Evolutionary conservation across 441 rosid genomes (phyloP), one percentile per base, ranked within the genome.

Genomic region (Omphalea diandra): DNA sequence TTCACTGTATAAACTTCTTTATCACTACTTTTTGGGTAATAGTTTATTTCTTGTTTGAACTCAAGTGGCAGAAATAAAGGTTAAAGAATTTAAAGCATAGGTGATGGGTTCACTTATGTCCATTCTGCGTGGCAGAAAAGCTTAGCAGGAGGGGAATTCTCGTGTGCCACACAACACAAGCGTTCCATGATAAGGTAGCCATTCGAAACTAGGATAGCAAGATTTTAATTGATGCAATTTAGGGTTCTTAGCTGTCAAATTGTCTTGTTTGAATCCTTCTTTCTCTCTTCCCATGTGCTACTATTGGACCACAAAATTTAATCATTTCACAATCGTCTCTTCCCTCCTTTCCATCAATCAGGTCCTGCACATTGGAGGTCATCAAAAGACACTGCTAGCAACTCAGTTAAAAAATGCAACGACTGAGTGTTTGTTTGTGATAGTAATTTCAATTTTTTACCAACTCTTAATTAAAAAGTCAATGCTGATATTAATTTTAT

Each of bases 221-320:
- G 18, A 24, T 29, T 11, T 43, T 7, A 35, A 72, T 22, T 14
- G 22, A 47, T 54, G 6, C n/a, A 29, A 35, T 9, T 10, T 11
- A 0, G 3, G 1, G 24, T 29, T 67, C 72, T 70, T 75, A 71
- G 85, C 88, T 85, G 88, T 76, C 83, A 76, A 50, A 59, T 67
- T 82, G 89, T 83, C 79, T 71, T 80, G 24, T 76, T 73, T 43
- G 57, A 73, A 43, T 27, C 63, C 43, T 24, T 5, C 69, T 46
- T 57, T 66, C 50, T 68, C 58, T 36, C 57, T 44, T 52, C 80
- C 70, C 86, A 78, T 81, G 88, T 83, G 77, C 69, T 44, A 2
- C 68, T 41, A 44, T 10, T 72, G 86, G 85, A 77, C 87, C 84
- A 81, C 83, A 18, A 3, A 31, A 31, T 73, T 44, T 32, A 31